A percentile compares a stretch with the other conserved stretches of the same genome.
Conservation (phyloP, 164 flowering plant species). For the Echeveria elegans region DNA sequence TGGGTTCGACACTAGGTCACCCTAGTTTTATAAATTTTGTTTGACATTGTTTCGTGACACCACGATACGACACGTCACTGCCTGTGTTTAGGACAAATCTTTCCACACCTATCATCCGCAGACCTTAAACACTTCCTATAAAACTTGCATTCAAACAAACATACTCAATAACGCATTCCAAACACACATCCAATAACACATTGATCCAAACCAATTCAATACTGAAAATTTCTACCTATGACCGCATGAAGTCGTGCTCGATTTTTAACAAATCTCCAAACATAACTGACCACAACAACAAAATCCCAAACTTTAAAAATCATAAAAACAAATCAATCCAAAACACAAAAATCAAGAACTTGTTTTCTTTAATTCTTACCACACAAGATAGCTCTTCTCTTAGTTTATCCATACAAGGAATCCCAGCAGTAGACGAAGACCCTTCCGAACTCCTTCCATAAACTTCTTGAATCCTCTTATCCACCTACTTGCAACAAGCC, state of each 20-base stretch:
- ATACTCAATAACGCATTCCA: no score
- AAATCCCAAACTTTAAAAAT: no score
- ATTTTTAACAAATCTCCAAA: slow-evolving; percentile 84
- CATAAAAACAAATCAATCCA: neutral
- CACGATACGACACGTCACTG: no score
- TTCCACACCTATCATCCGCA: slow-evolving; percentile 86
- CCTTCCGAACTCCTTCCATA: slow-evolving; percentile 11
- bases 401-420: slow-evolving; percentile 60
- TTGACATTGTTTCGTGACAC: no score
- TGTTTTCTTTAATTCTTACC: slow-evolving; percentile 25
- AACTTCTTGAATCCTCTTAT: neutral
- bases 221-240: slow-evolving; percentile 85
- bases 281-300: slow-evolving; percentile 52
- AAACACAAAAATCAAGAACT: neutral
- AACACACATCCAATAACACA: neutral
- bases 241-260: slow-evolving; percentile 93
- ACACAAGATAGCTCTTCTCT: slow-evolving; percentile 94
- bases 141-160: slow-evolving; percentile 36
- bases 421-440: slow-evolving; percentile 16
- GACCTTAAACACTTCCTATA: slow-evolving; percentile 77
- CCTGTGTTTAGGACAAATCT: slow-evolving; percentile 80
- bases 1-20: no score
- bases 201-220: neutral
- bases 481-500: no score
- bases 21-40: no score